Percentiles rank a stretch among this genome's conserved stretches.
phyloP scores from a whole-genome alignment of 805 yeast species.

The Metschnikowia colocasiae region DNA sequence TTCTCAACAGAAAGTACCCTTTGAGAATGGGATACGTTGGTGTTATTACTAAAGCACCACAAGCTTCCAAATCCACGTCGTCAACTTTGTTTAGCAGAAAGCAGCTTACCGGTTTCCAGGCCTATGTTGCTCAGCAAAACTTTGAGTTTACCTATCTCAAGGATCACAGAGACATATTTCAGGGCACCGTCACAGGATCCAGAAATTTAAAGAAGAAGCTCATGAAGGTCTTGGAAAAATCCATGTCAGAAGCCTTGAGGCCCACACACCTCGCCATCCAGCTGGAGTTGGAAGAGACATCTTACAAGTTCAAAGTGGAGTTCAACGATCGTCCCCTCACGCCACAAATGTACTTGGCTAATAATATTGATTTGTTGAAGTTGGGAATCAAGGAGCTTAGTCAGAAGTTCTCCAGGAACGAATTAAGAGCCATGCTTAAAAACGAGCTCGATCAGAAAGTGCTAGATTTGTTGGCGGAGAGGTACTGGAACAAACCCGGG shows the following conservation, averaged over 20 bases:
- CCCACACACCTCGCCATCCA: conserved; percentile 86
- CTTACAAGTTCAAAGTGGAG: conserved; percentile 92
- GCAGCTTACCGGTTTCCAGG: conserved; percentile 49
- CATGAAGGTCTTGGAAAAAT: conserved; percentile 80
- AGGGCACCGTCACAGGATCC: conserved; percentile 72
- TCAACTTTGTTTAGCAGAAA: conserved; percentile 47
- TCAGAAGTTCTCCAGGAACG: conserved; percentile 75
- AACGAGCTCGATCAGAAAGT: conserved; percentile 87
- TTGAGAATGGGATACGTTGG: conserved; percentile 97
- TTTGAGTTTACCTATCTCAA: conserved; percentile 57
- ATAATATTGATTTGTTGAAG: conserved; percentile 83
- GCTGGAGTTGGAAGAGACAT: conserved; percentile 88
- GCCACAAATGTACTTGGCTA: conserved; percentile 90
- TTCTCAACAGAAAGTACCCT: conserved; percentile 82
- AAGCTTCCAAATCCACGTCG: conserved; percentile 23
- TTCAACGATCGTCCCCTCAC: conserved; percentile 93
- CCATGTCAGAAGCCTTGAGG: conserved; percentile 84
- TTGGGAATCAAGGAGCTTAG: conserved; percentile 83
- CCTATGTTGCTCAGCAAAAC: conserved; percentile 64
- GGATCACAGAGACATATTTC: conserved; percentile 55
- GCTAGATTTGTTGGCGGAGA: conserved; percentile 77
- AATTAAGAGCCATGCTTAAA: conserved; percentile 72
- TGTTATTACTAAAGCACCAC: conserved; percentile 83
- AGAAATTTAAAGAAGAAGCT: conserved; percentile 70
- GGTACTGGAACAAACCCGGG: conserved; percentile 83